Evolutionary conservation across 352 stramenopile genomes (phyloP), one percentile per base, ranked within the genome.

Genomic region (Aphanomyces cochlioides): DNA sequence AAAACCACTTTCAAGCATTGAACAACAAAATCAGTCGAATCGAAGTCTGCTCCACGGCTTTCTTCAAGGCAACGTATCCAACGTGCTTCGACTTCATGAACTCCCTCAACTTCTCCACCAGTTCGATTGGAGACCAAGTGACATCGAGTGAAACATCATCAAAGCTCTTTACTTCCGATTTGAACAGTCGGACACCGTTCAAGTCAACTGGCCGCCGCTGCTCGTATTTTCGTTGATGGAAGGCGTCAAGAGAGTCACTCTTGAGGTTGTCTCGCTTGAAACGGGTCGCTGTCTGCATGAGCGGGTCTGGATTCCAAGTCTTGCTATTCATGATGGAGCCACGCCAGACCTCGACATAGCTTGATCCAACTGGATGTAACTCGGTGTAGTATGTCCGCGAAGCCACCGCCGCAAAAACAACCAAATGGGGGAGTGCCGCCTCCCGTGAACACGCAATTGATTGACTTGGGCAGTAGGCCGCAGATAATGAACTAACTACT

Each of bases 301-400:
- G 40, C 36, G 56, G 66, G 17, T 15, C 12, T 7, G 66, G 66
- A 6, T 64, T 80, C 82, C 82, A 91, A 53, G 75, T 81, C 19
- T 77, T 79, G 3, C 75, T 73, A 63, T 88, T 78, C 37, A 91
- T 71, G 48, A 87, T 67, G 63, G 89, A 91, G 0, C 84, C 84
- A 43, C 84, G 74, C n/a, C 79, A 89, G 3, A 87, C 67, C 39
- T 91, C 82, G 53, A 28, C 28, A 28, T 28, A 28, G 28, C 28
- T 28, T 28, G 28, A 28, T 28, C 28, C 28, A 2, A 28, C 28
- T 28, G 28, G 28, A 2, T 28, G 28, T 28, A 28, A 28, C 28
- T 28, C n/a, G n/a, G n/a, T 28, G 28, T 28, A 2, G 28, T 28
- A 2, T 28, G 28, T 28, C 28, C 28, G 2, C n/a, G 28, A 28